Evolutionary conservation across 495 filamentous ascomycete species (phyloP), one percentile per base, ranked within the genome.

Genomic region (Acidiella bohemica): DNA sequence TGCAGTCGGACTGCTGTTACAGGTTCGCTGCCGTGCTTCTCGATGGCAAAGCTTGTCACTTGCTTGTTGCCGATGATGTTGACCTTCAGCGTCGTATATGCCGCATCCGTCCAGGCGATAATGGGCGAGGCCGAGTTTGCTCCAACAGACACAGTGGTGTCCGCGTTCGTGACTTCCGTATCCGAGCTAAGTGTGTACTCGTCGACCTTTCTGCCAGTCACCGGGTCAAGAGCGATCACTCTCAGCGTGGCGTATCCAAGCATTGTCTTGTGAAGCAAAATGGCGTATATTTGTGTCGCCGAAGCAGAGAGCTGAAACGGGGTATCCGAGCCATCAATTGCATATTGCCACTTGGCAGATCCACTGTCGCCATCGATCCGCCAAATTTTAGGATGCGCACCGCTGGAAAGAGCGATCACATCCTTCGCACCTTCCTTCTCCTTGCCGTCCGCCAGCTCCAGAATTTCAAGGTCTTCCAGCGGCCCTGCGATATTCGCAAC

Each of bases 241-340:
- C 78, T 80, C 47, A 93, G 64, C 59, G 76, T 84, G 49, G 78
- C 72, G 4, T 71, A 71, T 38, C 76, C 77, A 24, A 77, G 59
- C 24, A 72, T 55, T 11, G 73, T 70, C 4, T 79, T 75, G 51
- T 84, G 81, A 7, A 90, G 63, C 14, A 77, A 75, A 46, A 93
- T 70, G 49, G 84, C 78, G 57, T 80, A 90, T 26, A 92, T 64
- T 51, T 78, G 72, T 35, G 73, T 73, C 1, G 74, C 59, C 39
- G 81, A 84, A 38, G 78, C 78, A 50, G 83, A 83, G 23, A 92
- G 67, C 58, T 88, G 82, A 43, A 85, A 73, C 10, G 84, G 80
- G 38, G 74, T 46, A 49, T 86, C 84, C 31, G 70, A 68, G 53
- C 74, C 78, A 26, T 39, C 14, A 16, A 41, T 3, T 9, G 27